These are phyloP conservation scores for Boletus reticuloceps DNA, from an alignment of 768 basidiomycete species.

Conservation along the genomic window DNA sequence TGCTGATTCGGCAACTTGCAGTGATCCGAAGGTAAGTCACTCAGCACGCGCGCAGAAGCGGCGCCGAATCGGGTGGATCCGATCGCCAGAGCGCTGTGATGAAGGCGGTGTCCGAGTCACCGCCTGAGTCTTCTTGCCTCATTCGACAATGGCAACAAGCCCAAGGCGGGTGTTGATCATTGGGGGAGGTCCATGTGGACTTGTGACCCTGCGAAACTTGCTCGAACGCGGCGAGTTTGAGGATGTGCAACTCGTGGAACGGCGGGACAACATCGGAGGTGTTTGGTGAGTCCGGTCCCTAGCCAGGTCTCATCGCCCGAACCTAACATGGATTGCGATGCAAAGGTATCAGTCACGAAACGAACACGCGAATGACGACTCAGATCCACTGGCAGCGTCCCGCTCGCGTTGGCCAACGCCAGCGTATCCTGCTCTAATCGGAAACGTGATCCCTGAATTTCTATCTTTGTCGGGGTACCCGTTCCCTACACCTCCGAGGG, in stretches of 20 bases:
- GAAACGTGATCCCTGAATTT: conserved; percentile 48
- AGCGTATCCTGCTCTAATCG: conserved; percentile 46
- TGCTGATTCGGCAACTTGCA: neutral
- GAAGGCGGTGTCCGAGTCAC: conserved; percentile 1
- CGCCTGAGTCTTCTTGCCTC: neutral
- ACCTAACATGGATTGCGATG: no score
- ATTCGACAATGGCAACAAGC: neutral
- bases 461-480: conserved; percentile 30
- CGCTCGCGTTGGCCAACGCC: conserved; percentile 42
- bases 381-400: no score
- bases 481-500: conserved; percentile 25
- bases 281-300: conserved; percentile 39
- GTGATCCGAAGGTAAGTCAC: no score
- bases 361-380: neutral
- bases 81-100: neutral
- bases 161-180: conserved; percentile 37
- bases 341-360: conserved; percentile 15
- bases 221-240: conserved; percentile 40
- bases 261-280: conserved; percentile 46
- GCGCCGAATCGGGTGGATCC: neutral
- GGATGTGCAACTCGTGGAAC: conserved; percentile 44
- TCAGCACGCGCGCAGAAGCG: no score
- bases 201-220: conserved; percentile 50
- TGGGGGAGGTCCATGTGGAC: conserved; percentile 47
- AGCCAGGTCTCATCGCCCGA: no score